Percentiles rank a stretch among this genome's conserved stretches.
Evolutionary conservation across 2,329 filamentous ascomycete genomes (phyloP).

Genomic region (Trichoderma citrinoviride): DNA sequence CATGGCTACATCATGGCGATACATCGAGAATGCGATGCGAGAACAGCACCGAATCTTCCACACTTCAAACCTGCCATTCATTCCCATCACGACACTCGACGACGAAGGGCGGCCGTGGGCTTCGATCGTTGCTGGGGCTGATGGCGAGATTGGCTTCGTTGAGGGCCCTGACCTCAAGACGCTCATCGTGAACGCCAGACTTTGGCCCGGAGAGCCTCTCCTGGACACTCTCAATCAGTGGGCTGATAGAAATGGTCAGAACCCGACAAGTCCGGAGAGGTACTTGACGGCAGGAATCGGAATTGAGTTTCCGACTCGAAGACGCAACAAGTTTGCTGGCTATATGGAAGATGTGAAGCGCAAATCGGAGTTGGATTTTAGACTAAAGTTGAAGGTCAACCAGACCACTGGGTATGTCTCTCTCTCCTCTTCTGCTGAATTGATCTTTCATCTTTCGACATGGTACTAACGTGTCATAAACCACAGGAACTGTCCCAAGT

Average conservation of each 20-base stretch:
- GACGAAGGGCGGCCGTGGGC: slow-evolving; percentile 20
- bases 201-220: slow-evolving; percentile 14
- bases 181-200: slow-evolving; percentile 10
- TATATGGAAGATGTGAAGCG: slow-evolving; percentile 11
- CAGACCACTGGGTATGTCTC: slow-evolving; percentile 12
- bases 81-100: slow-evolving; percentile 15
- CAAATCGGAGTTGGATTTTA: background rate
- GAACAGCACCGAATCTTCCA: slow-evolving; percentile 21
- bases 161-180: slow-evolving; percentile 16
- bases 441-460: too few relatives aligned
- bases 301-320: slow-evolving; percentile 16
- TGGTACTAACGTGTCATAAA: background rate
- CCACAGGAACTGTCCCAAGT: slow-evolving; percentile 15
- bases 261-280: background rate
- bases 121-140: slow-evolving; percentile 11
- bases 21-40: slow-evolving; percentile 12
- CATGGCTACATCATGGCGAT: background rate
- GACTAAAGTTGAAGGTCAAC: slow-evolving; percentile 11
- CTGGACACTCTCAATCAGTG: slow-evolving; percentile 11
- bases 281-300: slow-evolving; percentile 15
- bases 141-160: slow-evolving; percentile 16
- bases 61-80: slow-evolving; percentile 12
- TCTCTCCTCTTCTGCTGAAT: background rate
- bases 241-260: background rate
- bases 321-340: slow-evolving; percentile 20